Conservation (phyloP, 495 filamentous ascomycete genomes). For the Penicillium samsonianum region DNA sequence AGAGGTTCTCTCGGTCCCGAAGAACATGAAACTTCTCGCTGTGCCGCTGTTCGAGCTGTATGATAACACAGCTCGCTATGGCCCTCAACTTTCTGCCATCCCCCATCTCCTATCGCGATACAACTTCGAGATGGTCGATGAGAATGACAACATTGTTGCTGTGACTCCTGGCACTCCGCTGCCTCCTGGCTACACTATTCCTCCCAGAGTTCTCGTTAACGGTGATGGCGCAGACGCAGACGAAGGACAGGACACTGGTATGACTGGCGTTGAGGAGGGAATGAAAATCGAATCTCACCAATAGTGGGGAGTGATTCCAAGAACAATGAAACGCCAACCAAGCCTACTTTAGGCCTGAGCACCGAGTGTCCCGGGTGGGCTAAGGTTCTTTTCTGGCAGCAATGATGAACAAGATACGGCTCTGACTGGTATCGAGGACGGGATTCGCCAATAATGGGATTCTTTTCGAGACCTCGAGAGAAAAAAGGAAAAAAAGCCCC, state of each 20-base stretch:
- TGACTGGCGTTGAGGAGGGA: constrained; percentile 38
- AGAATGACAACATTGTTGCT: constrained; percentile 83
- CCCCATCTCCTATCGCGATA: constrained; percentile 91
- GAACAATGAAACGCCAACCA: not conserved
- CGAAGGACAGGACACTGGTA: constrained; percentile 46
- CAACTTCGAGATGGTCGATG: constrained; percentile 98
- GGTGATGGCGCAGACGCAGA: constrained; percentile 42
- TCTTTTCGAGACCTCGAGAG: not conserved
- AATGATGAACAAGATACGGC: not conserved
- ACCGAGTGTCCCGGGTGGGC: not conserved
- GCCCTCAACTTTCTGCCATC: constrained; percentile 93
- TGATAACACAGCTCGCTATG: constrained; percentile 93
- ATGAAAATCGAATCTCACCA: constrained; percentile 27
- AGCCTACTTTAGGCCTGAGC: not conserved
- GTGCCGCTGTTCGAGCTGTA: constrained; percentile 97
- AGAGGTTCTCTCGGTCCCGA: constrained; percentile 97
- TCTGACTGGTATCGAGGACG: not conserved
- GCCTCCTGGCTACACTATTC: constrained; percentile 50
- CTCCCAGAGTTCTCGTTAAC: constrained; percentile 75
- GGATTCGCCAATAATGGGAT: not conserved
- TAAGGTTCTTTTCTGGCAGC: not conserved
- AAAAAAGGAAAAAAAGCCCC: not conserved
- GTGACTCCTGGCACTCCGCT: constrained; percentile 69
- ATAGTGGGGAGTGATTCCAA: constrained; percentile 1
- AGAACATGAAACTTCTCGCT: constrained; percentile 99